A percentile compares a stretch with the other conserved stretches of the same genome.
Conservation (phyloP, 306 rosid species). For the Inga leiocalycina region DNA sequence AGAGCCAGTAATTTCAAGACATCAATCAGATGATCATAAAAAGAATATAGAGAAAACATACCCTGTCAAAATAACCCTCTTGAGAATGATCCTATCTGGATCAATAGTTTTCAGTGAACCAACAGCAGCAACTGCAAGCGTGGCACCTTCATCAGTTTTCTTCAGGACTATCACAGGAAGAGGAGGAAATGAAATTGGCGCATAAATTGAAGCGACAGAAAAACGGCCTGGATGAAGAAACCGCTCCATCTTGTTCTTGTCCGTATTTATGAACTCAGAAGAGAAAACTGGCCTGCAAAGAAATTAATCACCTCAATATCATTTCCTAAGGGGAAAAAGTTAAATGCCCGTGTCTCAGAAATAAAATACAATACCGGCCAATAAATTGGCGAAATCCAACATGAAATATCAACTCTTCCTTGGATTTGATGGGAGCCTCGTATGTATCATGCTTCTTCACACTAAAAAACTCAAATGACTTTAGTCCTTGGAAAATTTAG, state of each 20-base stretch:
- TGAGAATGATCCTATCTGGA: constrained; percentile 82
- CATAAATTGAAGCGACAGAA: constrained; percentile 84
- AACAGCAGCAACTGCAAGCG: constrained; percentile 72
- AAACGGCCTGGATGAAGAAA: constrained; percentile 94
- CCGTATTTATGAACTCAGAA: constrained; percentile 70
- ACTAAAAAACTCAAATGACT: constrained; percentile 51
- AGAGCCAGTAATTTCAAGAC: background rate
- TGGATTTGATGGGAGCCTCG: constrained; percentile 77
- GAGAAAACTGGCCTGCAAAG: constrained; percentile 85
- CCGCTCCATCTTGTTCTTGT: constrained; percentile 98
- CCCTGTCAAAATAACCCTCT: constrained; percentile 93
- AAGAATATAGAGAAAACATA: constrained; percentile 34
- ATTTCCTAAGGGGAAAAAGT: background rate
- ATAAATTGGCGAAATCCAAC: constrained; percentile 97
- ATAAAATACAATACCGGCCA: constrained; percentile 60
- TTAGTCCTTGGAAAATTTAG: constrained; percentile 16
- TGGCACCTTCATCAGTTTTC: constrained; percentile 50
- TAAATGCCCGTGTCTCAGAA: background rate
- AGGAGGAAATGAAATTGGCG: constrained; percentile 87
- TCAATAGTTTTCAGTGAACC: constrained; percentile 85
- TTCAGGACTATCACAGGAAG: constrained; percentile 80
- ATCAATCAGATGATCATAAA: constrained; percentile 5
- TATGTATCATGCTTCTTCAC: constrained; percentile 80
- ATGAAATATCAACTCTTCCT: constrained; percentile 87
- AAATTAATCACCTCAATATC: background rate